Evolutionary conservation across 2,329 filamentous ascomycete species (phyloP).

Genomic region (Ceratocystis cacaofunesta): DNA sequence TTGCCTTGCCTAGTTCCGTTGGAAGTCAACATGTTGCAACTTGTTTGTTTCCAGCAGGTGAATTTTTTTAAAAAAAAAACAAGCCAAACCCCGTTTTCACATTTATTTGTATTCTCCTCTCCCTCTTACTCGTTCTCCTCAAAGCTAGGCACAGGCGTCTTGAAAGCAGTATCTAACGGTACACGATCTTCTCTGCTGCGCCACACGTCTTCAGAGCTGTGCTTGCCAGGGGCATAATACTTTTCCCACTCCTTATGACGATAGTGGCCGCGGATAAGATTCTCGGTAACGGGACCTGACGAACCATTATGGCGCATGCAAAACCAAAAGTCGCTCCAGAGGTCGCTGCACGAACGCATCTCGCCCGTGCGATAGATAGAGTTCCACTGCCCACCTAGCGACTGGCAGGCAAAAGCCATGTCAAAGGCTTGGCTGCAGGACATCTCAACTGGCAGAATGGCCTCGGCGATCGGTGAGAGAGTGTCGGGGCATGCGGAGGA

Average conservation of each 20-base stretch:
- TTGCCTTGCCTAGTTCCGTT: not conserved
- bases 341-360: slow-evolving; percentile 61
- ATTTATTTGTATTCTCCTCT: not conserved
- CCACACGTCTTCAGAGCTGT: slow-evolving; percentile 87
- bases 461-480: slow-evolving; percentile 37
- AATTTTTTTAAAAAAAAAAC: not conserved
- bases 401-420: slow-evolving; percentile 85
- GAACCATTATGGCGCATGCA: slow-evolving; percentile 69
- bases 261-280: slow-evolving; percentile 52
- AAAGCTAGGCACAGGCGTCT: slow-evolving; percentile 25
- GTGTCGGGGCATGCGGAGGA: slow-evolving; percentile 14
- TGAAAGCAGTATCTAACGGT: slow-evolving; percentile 32
- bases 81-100: not conserved
- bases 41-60: not conserved
- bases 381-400: slow-evolving; percentile 79
- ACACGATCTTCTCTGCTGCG: slow-evolving; percentile 52
- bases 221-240: slow-evolving; percentile 41
- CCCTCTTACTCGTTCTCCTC: slow-evolving; percentile 23
- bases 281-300: slow-evolving; percentile 42
- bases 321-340: slow-evolving; percentile 93
- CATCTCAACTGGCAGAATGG: slow-evolving; percentile 66
- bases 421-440: slow-evolving; percentile 86
- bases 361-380: slow-evolving; percentile 77
- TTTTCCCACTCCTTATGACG: slow-evolving; percentile 48
- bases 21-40: not conserved